Evolutionary conservation across 108 stramenopile genomes (phyloP).

Genomic region (Aureococcus anophagefferens): DNA sequence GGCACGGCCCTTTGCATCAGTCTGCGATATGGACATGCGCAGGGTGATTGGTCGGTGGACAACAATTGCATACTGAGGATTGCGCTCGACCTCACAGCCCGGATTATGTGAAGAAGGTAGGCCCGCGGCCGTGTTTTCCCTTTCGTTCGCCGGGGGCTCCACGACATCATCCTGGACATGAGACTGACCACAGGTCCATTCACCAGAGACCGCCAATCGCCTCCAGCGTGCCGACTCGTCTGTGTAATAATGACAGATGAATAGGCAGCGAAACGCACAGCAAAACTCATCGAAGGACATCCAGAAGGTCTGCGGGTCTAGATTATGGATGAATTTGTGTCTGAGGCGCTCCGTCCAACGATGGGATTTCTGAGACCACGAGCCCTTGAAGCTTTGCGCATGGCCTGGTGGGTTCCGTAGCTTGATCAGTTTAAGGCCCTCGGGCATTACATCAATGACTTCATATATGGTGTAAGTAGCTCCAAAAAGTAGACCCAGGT

Average conservation of each 20-base stretch:
- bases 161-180: too few species aligned
- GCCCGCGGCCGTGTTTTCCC: not conserved
- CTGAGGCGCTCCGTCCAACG: slow-evolving; percentile 31
- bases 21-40: not conserved
- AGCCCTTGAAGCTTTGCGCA: slow-evolving; percentile 19
- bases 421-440: slow-evolving; percentile 24
- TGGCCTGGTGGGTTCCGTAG: slow-evolving; percentile 35
- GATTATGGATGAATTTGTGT: slow-evolving; percentile 7
- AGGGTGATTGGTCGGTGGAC: not conserved
- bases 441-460: slow-evolving; percentile 20
- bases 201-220: not conserved
- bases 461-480: slow-evolving; percentile 35
- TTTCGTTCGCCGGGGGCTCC: not conserved
- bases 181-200: not conserved
- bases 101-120: not conserved
- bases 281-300: slow-evolving; percentile 41
- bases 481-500: slow-evolving; percentile 27
- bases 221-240: not conserved
- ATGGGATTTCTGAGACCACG: slow-evolving; percentile 22
- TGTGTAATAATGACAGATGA: slow-evolving; percentile 19
- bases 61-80: not conserved
- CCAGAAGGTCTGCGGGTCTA: slow-evolving; percentile 33
- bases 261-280: slow-evolving; percentile 25
- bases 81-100: not conserved
- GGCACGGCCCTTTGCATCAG: not conserved